phyloP scores from a whole-genome alignment of 2,329 filamentous ascomycete genomes.

The Colletotrichum brevisporum region DNA sequence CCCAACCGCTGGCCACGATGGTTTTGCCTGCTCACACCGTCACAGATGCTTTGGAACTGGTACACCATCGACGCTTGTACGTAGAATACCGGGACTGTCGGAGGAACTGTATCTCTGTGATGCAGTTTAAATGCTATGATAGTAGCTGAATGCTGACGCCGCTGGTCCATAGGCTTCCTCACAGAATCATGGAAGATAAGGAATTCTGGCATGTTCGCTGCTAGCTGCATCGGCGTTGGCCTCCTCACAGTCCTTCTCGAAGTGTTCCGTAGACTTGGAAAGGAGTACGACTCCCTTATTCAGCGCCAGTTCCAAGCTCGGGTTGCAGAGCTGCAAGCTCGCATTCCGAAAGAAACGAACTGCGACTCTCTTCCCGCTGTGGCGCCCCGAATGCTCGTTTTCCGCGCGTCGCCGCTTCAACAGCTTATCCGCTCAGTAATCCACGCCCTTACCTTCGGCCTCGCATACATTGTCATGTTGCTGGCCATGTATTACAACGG shows the following conservation, averaged over 20 bases:
- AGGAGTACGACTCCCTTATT: constrained; percentile 58
- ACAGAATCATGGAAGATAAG: constrained; percentile 56
- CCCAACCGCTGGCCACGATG: background rate
- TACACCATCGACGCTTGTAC: constrained; percentile 57
- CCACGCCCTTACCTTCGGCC: constrained; percentile 56
- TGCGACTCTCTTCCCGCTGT: constrained; percentile 35
- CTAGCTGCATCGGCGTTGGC: constrained; percentile 59
- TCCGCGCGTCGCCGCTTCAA: constrained; percentile 57
- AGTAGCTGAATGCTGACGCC: constrained; percentile 1
- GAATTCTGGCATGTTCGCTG: constrained; percentile 58
- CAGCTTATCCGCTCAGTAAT: constrained; percentile 56
- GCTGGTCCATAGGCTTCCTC: constrained; percentile 50
- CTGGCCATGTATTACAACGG: constrained; percentile 63
- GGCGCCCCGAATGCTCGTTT: constrained; percentile 47
- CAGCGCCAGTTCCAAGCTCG: constrained; percentile 55
- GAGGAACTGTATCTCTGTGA: too few species aligned
- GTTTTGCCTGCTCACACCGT: background rate
- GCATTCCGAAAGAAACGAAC: constrained; percentile 29
- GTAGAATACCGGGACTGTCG: constrained; percentile 3
- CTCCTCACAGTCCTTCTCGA: constrained; percentile 57
- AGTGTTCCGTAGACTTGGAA: constrained; percentile 56
- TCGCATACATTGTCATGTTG: constrained; percentile 61
- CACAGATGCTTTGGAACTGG: constrained; percentile 62
- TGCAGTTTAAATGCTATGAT: too few species aligned
- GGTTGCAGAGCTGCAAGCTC: constrained; percentile 46